A percentile compares a stretch with the other conserved stretches of the same genome.
Evolutionary conservation across 1,284 basidiomycete genomes (phyloP).

Genomic region (Papiliotrema fonsecae): DNA sequence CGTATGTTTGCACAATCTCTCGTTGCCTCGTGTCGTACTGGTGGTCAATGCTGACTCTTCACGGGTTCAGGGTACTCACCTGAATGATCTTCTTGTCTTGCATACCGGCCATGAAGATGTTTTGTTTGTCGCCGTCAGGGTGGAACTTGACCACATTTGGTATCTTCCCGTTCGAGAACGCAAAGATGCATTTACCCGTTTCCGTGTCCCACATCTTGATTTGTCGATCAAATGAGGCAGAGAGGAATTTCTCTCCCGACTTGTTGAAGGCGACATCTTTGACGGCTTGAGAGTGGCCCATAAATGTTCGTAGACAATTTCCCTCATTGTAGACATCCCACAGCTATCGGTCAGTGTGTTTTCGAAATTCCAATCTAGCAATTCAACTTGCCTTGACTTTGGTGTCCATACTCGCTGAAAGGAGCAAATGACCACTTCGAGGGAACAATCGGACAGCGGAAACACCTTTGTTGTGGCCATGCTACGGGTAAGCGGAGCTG

Average conservation of each 20-base stretch:
- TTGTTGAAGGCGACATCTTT: slow-evolving; percentile 95
- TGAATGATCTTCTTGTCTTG: slow-evolving; percentile 98
- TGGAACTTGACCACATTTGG: slow-evolving; percentile 93
- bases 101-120: slow-evolving; percentile 97
- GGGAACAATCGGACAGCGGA: slow-evolving; percentile 92
- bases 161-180: slow-evolving; percentile 94
- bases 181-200: slow-evolving; percentile 86
- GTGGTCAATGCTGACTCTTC: not conserved
- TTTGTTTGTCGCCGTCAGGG: slow-evolving; percentile 91
- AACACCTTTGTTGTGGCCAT: slow-evolving; percentile 94
- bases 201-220: slow-evolving; percentile 99
- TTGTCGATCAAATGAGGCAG: slow-evolving; percentile 89
- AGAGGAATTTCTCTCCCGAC: slow-evolving; percentile 83
- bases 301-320: slow-evolving; percentile 93
- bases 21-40: slow-evolving; percentile 91
- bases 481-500: slow-evolving; percentile 47
- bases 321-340: slow-evolving; percentile 99
- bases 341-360: slow-evolving; percentile 55
- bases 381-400: slow-evolving; percentile 78
- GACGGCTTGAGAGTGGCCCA: slow-evolving; percentile 94
- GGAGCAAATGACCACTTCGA: slow-evolving; percentile 81
- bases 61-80: slow-evolving; percentile 52
- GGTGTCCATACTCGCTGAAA: slow-evolving; percentile 96
- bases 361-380: not conserved
- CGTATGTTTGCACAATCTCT: slow-evolving; percentile 96